Evolutionary conservation across 192 early-diverging fungal species (phyloP).

Genomic region (Tieghemiomyces parasiticus): DNA sequence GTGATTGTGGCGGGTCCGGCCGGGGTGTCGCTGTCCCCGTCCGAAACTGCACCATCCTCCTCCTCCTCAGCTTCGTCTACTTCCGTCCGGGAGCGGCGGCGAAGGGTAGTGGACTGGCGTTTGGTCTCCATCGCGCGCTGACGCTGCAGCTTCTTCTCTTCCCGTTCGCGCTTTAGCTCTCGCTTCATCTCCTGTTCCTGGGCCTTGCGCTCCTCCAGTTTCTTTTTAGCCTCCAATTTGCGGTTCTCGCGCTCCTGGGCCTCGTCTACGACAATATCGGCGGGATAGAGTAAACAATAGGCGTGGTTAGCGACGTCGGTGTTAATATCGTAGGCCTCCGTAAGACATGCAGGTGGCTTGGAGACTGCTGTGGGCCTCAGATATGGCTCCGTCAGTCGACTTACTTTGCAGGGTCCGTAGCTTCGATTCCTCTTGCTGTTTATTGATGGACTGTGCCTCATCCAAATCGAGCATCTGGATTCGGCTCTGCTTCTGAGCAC

Average conservation of each 20-base stretch:
- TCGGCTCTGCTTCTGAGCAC: conserved; percentile 1
- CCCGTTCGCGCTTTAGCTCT: conserved; percentile 1
- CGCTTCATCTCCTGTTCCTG: conserved; percentile 2
- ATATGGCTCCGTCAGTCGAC: too few species aligned
- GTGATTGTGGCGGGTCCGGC: background rate
- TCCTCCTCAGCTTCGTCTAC: background rate
- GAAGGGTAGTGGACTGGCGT: too few species aligned
- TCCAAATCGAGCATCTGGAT: conserved; percentile 4
- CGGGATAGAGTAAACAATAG: too few species aligned
- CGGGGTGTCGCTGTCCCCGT: background rate
- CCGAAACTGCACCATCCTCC: too few species aligned
- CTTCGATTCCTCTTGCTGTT: conserved; percentile 1
- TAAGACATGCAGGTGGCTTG: too few species aligned
- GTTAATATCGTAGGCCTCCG: too few species aligned
- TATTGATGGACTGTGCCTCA: conserved; percentile 7
- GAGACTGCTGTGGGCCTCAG: too few species aligned
- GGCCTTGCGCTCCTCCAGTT: conserved; percentile 8
- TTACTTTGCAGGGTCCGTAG: background rate
- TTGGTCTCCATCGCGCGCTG: background rate
- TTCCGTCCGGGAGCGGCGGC: too few species aligned
- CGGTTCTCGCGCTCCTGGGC: background rate
- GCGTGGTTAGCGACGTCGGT: too few species aligned
- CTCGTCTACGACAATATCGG: conserved; percentile 1
- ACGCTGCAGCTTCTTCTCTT: background rate
- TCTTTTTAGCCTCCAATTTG: background rate